Base-by-base conservation (phyloP, 129 eudicot genomes). In the Scalesia atractyloides region DNA sequence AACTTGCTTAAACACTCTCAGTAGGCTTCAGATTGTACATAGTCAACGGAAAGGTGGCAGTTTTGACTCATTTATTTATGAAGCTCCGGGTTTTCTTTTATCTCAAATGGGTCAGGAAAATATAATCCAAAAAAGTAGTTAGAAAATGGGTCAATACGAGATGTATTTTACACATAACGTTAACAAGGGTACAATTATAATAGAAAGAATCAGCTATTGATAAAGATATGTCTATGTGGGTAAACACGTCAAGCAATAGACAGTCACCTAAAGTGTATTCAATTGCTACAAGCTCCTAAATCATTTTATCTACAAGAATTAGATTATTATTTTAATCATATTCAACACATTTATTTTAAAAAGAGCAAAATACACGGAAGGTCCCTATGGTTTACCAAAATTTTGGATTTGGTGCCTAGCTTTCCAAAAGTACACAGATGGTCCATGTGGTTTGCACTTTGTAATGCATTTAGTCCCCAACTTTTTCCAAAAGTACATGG, bases 241-340 rank as follows among this genome's bases (percentile, higher is more conserved):
- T 36, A 5, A 46, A 46, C 5, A 14, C 18, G 10, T 46, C 59
- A 22, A 47, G 48, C 30, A 7, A 24, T 18, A 33, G 9, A 24
- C 15, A 9, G 68, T 64, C 44, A 10, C 33, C 68, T 18, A 34
- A 50, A 50, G 56, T 50, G 56, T 50, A n/a, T 50, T 50, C 20
- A 15, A 50, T 14, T 3, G 16, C 56, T 50, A 50, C 20, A 50
- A 50, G 56, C 56, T 50, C 56, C 19, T 5, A 50, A 47, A n/a
- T 50, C 19, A 7, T 50, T 50, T 50, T 50, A 33, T 64, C n/a
- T 64, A 64, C 9, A 37, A 37, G 5, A 39, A 36, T 16, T 16
- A 33, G 50, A 37, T 37, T 64, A 64, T 37, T 64, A 36, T 34
- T 64, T 64, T 37, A 33, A 64, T 37, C 48, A 34, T 64, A 7